Evolutionary conservation across 345 rosid genomes (phyloP).

Genomic region (Aquilaria yunnanensis): DNA sequence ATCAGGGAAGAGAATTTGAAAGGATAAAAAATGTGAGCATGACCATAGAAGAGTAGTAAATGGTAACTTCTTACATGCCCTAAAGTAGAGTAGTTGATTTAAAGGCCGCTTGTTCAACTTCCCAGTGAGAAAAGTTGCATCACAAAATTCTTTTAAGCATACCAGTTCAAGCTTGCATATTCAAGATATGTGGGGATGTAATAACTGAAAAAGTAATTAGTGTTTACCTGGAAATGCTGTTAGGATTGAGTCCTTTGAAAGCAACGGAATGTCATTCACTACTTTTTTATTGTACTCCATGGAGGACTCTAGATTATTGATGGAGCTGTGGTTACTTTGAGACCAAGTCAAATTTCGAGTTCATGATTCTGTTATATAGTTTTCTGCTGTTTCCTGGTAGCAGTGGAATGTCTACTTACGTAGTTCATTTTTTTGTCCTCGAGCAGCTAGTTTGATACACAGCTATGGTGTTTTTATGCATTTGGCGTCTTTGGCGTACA

Average conservation of each 20-base stretch:
- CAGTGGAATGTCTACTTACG: background rate
- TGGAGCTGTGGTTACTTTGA: no score
- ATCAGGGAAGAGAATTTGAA: conserved; percentile 14
- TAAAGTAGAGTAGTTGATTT: background rate
- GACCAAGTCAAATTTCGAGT: no score
- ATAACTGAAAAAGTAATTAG: background rate
- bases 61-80: conserved; percentile 15
- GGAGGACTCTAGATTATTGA: no score
- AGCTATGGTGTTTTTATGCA: background rate
- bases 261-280: no score
- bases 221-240: conserved; percentile 2
- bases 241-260: background rate
- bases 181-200: background rate
- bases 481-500: background rate
- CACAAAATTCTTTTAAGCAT: background rate
- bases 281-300: no score
- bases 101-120: background rate
- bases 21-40: conserved; percentile 12
- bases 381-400: background rate
- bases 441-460: no score
- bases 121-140: background rate
- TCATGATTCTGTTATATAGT: background rate
- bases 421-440: no score
- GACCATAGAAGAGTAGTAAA: conserved; percentile 13
- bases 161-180: background rate